Conservation (phyloP, 2,329 filamentous ascomycete genomes). For the Verticillium isaacii region DNA sequence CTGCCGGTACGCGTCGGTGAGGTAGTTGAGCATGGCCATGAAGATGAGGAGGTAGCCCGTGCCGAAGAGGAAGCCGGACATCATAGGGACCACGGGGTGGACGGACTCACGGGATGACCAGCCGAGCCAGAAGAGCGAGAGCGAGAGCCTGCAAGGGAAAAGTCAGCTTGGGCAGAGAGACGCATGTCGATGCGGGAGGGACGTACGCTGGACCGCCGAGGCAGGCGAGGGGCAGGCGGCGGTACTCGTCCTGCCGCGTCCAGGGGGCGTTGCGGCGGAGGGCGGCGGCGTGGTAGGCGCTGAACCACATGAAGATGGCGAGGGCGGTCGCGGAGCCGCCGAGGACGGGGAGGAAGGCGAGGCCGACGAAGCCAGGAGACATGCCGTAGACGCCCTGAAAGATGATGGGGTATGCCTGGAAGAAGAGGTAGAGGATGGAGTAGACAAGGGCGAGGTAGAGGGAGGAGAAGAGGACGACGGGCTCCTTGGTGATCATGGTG, state of each 20-base stretch:
- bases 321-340: conserved; percentile 18
- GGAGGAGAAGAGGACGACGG: conserved; percentile 67
- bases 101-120: conserved; percentile 47
- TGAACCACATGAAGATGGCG: conserved; percentile 18
- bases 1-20: conserved; percentile 52
- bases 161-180: conserved; percentile 19
- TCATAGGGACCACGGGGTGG: conserved; percentile 50
- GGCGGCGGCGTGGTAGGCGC: conserved; percentile 20
- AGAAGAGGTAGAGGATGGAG: conserved; percentile 64
- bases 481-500: conserved; percentile 67
- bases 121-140: conserved; percentile 57
- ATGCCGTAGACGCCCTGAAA: conserved; percentile 61
- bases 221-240: conserved; percentile 40
- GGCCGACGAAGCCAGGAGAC: conserved; percentile 57
- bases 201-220: conserved; percentile 56
- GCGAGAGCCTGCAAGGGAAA: conserved; percentile 17
- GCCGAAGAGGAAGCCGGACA: conserved; percentile 58
- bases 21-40: conserved; percentile 59
- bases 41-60: conserved; percentile 59
- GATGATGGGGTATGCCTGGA: conserved; percentile 70
- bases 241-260: conserved; percentile 23
- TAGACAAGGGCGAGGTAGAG: conserved; percentile 69
- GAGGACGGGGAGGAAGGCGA: conserved; percentile 57
- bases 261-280: conserved; percentile 19
- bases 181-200: not conserved